Base-by-base conservation (phyloP, 805 yeast species). In the Ogataea thermomethanolica region DNA sequence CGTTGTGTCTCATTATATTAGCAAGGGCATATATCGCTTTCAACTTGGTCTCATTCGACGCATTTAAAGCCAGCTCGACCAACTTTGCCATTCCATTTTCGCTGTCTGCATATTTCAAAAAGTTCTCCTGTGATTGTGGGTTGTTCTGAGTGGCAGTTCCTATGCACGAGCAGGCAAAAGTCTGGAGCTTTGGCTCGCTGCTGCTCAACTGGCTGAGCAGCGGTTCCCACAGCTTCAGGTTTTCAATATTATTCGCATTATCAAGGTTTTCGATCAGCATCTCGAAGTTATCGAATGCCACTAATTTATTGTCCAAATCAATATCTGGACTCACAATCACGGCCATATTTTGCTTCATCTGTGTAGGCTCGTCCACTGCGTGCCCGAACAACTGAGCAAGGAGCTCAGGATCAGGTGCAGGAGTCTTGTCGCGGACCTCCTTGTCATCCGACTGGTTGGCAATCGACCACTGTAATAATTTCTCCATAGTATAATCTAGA, bases 81-180 rank as follows among this genome's bases (percentile, higher is more conserved):
- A 83, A 62, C 37, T 60, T 62, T n/a, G 55, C 46, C 25, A 79
- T 56, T 2, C 81, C 81, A 20, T 63, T 56, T 13, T 40, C 45
- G 0, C 67, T 62, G n/a, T 43, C 55, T 0, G 66, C 67, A 44
- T 79, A 69, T 43, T 74, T 74, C 29, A 71, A 60, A 45, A 84
- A 82, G 37, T 76, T 84, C 41, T 71, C 69, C 62, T 89, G 98
- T 4, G 89, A 69, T 42, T 73, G 76, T 3, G 78, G 79, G 60
- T 93, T 93, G 60, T 93, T 93, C 63, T 93, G 99, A 4, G 85
- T 95, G 0, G 98, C 95, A 0, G 91, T 84, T 2, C 95, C 96
- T 17, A 90, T 74, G 29, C 84, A 76, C 26, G 93, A 80, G 44
- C 85, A 78, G 0, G 90, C 83, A 40, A 69, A 67, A 7, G 73